Evolutionary conservation across 176 grass and related monocot genomes (phyloP), one percentile per base, ranked within the genome.

Genomic region (Eleusine indica): DNA sequence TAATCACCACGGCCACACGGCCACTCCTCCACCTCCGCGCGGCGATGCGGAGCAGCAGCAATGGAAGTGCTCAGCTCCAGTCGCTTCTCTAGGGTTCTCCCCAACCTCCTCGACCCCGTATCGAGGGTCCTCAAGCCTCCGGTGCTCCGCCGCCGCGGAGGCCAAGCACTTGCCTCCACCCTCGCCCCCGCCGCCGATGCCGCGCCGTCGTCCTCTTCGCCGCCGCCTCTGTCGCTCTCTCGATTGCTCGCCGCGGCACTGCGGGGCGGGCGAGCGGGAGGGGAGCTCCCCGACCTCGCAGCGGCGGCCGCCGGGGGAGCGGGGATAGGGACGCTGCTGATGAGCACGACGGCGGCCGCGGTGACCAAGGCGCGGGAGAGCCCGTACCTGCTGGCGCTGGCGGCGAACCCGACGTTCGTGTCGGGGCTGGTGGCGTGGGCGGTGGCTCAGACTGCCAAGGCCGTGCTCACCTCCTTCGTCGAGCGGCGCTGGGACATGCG

Each of bases 301-400:
- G 66, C 15, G 14, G 76, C 56, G 6, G 82, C 68, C 21, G 66
- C 74, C 3, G 85, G 90, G 22, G 83, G 88, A 38, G 70, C 87
- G 10, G 81, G 93, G 40, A 96, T 96, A 49, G 91, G 91, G 75
- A 91, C 90, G 69, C 69, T 96, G 62, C 87, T 98, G 77, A 98
- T 98, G 96, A 98, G 96, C 89, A 98, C 89, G 53, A 98, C 92
- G 73, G 95, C 89, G 58, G 92, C 90, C 37, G 89, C 84, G 68
- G 86, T 94, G 12, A 88, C 96, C 40, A 96, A 94, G 85, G 86
- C 93, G 25, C 87, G 80, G 37, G 93, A 93, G 76, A 95, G 83
- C 67, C 96, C 91, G 0, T 93, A 92, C 83, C 49, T 98, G 19
- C 74, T 73, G 46, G 92, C 93, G 68, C 85, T 98, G 10, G 91